Conservation (phyloP, 768 basidiomycete species). For the Tricholoma saponaceum region DNA sequence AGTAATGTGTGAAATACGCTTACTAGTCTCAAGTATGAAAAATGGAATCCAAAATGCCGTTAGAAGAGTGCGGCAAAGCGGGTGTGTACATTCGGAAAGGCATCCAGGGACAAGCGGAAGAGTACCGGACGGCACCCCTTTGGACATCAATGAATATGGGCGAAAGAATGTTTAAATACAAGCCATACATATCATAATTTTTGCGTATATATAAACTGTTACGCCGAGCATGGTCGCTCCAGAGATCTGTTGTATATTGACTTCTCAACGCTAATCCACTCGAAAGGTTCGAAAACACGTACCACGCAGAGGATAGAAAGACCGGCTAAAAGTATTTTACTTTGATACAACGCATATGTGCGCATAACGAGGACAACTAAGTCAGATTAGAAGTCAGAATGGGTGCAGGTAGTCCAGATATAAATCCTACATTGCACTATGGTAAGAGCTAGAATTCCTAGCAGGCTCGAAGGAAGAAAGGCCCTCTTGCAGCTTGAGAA, state of each 20-base stretch:
- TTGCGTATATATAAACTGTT: background rate
- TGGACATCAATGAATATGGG: background rate
- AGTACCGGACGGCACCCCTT: background rate
- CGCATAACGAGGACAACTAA: constrained; percentile 22
- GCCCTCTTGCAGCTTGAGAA: background rate
- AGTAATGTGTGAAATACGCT: background rate
- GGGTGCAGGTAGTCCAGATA: background rate
- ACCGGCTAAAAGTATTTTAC: constrained; percentile 9
- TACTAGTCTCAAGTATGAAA: constrained; percentile 1
- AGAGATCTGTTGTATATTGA: background rate
- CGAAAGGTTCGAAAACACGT: background rate
- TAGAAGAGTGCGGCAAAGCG: background rate
- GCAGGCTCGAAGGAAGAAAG: background rate
- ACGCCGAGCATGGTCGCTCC: background rate
- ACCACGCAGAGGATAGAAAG: constrained; percentile 15
- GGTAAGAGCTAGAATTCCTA: background rate
- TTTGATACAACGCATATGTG: constrained; percentile 23
- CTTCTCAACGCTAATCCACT: background rate
- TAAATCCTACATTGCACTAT: background rate
- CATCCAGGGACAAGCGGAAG: constrained; percentile 2
- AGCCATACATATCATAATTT: background rate
- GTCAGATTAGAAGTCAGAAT: background rate
- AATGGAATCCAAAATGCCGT: constrained; percentile 3
- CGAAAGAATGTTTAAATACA: background rate
- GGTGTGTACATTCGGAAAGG: background rate